Evolutionary conservation across 2,329 filamentous ascomycete species (phyloP).

Genomic region (Colletotrichum lindemuthianum): DNA sequence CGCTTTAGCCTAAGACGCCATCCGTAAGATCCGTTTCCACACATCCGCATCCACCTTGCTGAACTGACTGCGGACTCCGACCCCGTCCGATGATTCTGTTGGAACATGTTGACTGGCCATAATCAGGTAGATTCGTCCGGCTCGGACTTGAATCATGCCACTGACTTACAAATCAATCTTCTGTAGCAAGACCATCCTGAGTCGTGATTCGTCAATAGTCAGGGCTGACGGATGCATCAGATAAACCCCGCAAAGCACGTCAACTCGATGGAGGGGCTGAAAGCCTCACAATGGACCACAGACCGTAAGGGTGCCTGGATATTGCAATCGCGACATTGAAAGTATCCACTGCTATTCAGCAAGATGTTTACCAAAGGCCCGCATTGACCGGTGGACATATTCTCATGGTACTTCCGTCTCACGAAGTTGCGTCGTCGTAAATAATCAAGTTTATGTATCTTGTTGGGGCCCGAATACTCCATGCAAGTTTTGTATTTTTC

Average conservation of each 20-base stretch:
- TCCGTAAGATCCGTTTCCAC: conserved; percentile 19
- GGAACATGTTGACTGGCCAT: background rate
- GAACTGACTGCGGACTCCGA: background rate
- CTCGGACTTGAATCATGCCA: conserved; percentile 10
- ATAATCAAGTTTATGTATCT: too few species aligned
- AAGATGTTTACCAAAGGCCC: too few species aligned
- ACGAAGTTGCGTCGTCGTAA: too few species aligned
- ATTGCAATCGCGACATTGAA: background rate
- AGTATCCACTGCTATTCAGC: background rate
- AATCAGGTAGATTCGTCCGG: background rate
- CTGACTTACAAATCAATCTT: conserved; percentile 27
- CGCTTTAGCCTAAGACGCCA: conserved; percentile 12
- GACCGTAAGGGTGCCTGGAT: background rate
- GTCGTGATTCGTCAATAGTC: background rate
- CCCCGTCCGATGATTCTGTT: background rate
- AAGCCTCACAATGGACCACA: background rate
- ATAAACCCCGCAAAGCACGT: conserved; percentile 13
- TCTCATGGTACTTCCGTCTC: too few species aligned
- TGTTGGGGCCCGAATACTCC: too few species aligned
- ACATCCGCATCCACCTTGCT: conserved; percentile 11
- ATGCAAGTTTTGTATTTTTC: too few species aligned
- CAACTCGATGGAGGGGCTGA: background rate
- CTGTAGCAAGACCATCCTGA: too few species aligned
- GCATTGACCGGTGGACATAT: too few species aligned
- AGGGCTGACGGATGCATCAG: background rate